Percentiles rank a stretch among this genome's conserved stretches.
Evolutionary conservation across 2,329 filamentous ascomycete species (phyloP).

Genomic region (Dactylellina leptospora): DNA sequence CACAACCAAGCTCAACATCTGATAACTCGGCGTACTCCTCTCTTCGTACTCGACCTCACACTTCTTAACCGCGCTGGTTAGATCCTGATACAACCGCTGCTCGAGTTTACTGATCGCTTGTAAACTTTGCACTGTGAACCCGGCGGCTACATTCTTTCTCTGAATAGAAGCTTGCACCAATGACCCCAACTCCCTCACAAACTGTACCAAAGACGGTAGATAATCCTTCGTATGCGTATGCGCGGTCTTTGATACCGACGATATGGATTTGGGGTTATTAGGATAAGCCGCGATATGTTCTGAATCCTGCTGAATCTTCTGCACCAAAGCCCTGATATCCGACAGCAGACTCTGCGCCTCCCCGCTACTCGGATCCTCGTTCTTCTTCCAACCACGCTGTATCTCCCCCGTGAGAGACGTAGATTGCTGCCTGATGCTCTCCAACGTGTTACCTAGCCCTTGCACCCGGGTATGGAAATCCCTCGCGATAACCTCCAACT

Average conservation of each 20-base stretch:
- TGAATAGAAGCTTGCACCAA: conserved; percentile 64
- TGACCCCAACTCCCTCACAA: conserved; percentile 67
- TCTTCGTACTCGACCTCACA: conserved; percentile 75
- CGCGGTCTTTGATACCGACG: conserved; percentile 71
- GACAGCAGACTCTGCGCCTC: conserved; percentile 76
- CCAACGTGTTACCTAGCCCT: conserved; percentile 70
- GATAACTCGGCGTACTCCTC: conserved; percentile 76
- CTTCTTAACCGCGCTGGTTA: conserved; percentile 76
- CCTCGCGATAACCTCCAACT: conserved; percentile 68
- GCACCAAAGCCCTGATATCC: conserved; percentile 85
- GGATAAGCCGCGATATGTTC: conserved; percentile 76
- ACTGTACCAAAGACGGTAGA: conserved; percentile 69
- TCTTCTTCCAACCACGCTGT: conserved; percentile 61
- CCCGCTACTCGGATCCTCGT: conserved; percentile 59
- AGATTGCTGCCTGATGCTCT: conserved; percentile 70
- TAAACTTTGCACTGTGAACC: conserved; percentile 40
- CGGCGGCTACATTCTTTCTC: conserved; percentile 55
- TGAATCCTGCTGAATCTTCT: conserved; percentile 87
- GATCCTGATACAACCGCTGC: conserved; percentile 44
- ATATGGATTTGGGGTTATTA: conserved; percentile 71
- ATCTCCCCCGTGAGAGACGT: conserved; percentile 24
- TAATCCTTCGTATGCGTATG: conserved; percentile 71
- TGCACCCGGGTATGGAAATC: conserved; percentile 70
- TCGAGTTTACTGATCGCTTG: conserved; percentile 41
- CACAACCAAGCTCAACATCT: conserved; percentile 79